Evolutionary conservation across 2,329 filamentous ascomycete species (phyloP), one percentile per base, ranked within the genome.

Genomic region (Corinectria fuckeliana): DNA sequence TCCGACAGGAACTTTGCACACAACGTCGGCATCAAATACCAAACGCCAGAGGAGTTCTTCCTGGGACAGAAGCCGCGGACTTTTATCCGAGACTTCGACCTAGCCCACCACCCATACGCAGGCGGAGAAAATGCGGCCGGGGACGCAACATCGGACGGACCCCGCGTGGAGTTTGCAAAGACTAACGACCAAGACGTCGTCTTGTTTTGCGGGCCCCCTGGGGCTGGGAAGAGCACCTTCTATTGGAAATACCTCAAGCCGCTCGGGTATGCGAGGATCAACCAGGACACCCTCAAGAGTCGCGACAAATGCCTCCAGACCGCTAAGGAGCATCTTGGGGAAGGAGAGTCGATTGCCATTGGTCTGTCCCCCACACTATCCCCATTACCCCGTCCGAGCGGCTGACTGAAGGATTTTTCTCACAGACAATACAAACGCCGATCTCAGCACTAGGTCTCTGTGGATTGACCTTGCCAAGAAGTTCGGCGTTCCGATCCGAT

Each of bases 1-100:
- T 88, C 86, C 8, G 87, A 89, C 69, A 79, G 92, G 57, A 91
- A 97, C 70, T 90, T 98, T 68, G 94, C 95, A 3, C 82, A 88
- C 61, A 98, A 99, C 71, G 78, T 93, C 11, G 91, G 91, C 4
- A 86, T 99, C 65, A 73, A 79, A 11, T 99, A 94, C 74, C 80
- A 88, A 57, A 97, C 94, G 0, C 95, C 95, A 0, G 95, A 99
- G 72, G 93, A 97, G 74, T 97, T 89, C 77, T 98, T 98, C 72
- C 83, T 94, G 1, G 83, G 83, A 2, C 85, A 92, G 67, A 71
- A 83, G 21, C 81, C 90, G 1, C 83, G 88, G 64, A 83, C 86
- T 1, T 95, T 91, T 71, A 76, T 76, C 9, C 83, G 91, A 55
- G 80, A 85, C 0, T 96, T 98, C 67, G 88, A 97, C 63, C 85